Conservation (phyloP, 306 rosid genomes). For the Oemleria cerasiformis region DNA sequence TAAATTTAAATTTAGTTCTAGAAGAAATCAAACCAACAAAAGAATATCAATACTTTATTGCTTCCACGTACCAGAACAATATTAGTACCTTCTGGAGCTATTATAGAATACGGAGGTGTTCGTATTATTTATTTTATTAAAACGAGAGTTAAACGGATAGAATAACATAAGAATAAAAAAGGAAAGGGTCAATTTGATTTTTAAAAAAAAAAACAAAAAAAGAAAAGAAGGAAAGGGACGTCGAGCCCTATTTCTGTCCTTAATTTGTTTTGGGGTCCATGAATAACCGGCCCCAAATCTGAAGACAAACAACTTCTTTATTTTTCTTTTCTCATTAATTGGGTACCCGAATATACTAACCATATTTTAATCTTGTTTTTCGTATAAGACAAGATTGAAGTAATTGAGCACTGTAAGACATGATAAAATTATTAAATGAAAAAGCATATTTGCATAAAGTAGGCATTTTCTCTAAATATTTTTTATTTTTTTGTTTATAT, state of each 20-base stretch:
- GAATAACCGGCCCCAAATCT: constrained; percentile 16
- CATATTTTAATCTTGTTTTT: not conserved
- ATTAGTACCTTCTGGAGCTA: too few relatives aligned
- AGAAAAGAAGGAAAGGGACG: not conserved
- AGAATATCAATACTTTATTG: too few relatives aligned
- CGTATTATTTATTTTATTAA: too few relatives aligned
- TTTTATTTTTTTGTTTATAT: too few relatives aligned
- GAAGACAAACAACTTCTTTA: not conserved
- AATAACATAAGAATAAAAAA: not conserved
- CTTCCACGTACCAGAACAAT: too few relatives aligned
- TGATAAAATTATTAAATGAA: not conserved
- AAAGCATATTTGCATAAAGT: not conserved
- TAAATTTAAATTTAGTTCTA: too few relatives aligned
- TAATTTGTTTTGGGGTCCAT: constrained; percentile 21
- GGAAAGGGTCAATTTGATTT: not conserved
- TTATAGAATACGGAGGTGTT: too few relatives aligned
- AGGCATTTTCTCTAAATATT: too few relatives aligned
- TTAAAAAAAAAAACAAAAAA: too few relatives aligned
- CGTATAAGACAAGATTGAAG: not conserved
- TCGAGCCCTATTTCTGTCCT: not conserved
- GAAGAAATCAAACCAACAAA: too few relatives aligned
- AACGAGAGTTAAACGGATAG: too few relatives aligned
- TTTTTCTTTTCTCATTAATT: not conserved
- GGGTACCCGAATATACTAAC: constrained; percentile 1
- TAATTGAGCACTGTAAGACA: not conserved